Percentiles rank a stretch among this genome's conserved stretches.
These are phyloP conservation scores for Alloteropsis angusta DNA, from an alignment of 202 grass and related monocot genomes.

Conservation along the genomic window DNA sequence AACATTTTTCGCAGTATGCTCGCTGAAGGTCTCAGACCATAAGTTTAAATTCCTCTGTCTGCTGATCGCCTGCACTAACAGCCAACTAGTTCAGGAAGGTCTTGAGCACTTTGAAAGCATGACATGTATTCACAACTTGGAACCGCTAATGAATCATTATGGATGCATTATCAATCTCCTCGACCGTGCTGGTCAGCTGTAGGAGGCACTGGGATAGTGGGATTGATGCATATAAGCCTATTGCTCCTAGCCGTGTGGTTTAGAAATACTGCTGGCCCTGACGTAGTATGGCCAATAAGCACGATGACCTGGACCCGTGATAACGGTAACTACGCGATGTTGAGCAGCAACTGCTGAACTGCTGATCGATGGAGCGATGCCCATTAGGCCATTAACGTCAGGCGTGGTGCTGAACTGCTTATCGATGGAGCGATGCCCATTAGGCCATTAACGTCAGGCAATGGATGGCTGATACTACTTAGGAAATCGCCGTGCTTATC, in stretches of 20 bases:
- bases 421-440: no score
- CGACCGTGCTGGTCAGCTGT: conserved; percentile 25
- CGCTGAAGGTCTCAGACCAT: conserved; percentile 17
- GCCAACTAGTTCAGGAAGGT: conserved; percentile 28
- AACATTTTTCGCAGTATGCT: conserved; percentile 29
- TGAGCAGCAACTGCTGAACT: no score
- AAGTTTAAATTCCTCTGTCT: conserved; percentile 36
- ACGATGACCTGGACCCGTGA: no score
- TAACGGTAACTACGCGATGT: no score
- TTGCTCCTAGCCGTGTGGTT: conserved; percentile 32
- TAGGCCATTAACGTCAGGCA: no score
- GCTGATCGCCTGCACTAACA: conserved; percentile 32
- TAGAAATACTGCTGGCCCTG: conserved; percentile 44
- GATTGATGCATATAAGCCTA: no score
- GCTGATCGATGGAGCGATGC: no score
- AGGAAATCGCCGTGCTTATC: conserved; percentile 30
- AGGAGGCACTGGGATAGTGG: conserved; percentile 20
- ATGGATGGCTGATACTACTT: conserved; percentile 16
- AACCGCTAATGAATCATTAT: conserved; percentile 43
- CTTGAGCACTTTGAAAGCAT: conserved; percentile 42
- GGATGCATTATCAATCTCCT: conserved; percentile 42
- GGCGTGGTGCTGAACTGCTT: no score
- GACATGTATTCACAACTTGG: conserved; percentile 14
- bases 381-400: no score
- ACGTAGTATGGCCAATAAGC: no score